Evolutionary conservation across 345 rosid genomes (phyloP), one percentile per base, ranked within the genome.

Genomic region (Physaria fendleri): DNA sequence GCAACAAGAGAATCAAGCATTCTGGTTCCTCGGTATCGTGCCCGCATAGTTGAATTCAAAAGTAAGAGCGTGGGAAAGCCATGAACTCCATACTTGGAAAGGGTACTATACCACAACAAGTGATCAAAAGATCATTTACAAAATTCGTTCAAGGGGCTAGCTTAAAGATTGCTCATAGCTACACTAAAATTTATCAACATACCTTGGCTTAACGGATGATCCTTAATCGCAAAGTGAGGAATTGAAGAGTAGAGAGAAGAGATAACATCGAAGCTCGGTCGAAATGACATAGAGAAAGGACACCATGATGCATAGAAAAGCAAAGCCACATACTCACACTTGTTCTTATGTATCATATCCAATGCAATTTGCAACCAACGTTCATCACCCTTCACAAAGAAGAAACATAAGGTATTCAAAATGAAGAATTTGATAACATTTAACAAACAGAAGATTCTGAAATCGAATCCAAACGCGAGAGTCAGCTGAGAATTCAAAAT

Each of bases 301-400:
- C 99, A 93, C 96, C 98, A 88, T 1, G 93, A 81, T 29, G 98
- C 95, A 66, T 86, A 88, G 68, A 92, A 92, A 45, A 92, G 88
- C 77, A 88, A 76, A 18, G 98, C 93, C 56, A 83, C 95, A 42
- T 81, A 84, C 14, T 73, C 74, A 53, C 76, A 68, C 23, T 76
- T 71, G 29, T 78, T 73, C 79, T 66, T 78, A 69, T 86, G 71
- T 57, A 88, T 79, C 75, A 88, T 72, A 71, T 68, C 83, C 73
- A 88, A 56, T 9, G 78, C 93, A 60, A 74, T 84, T 44, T 71
- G 96, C 67, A 92, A 65, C 30, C 87, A 81, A 65, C 71, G 76
- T 65, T 88, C 98, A 68, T 86, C 93, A 15, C 95, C 98, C 98
- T 92, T 64, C 66, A 78, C 46, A 71, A 41, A n/a, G 2, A 34